Percentiles rank a stretch among this genome's conserved stretches.
phyloP scores from a whole-genome alignment of 345 rosid genomes.

The Populus euphratica region DNA sequence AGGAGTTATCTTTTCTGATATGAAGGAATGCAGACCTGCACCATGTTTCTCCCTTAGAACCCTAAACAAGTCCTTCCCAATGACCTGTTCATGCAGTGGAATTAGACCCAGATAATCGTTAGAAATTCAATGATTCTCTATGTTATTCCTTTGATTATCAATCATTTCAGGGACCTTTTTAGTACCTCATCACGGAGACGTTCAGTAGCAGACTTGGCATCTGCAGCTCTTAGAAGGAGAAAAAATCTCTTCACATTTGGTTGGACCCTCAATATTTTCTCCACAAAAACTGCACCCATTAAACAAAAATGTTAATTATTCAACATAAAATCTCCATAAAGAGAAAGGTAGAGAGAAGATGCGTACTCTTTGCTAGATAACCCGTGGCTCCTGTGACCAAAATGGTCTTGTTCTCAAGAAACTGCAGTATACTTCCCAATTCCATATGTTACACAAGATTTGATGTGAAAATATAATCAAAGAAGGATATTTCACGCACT shows the following conservation, averaged over 20 bases:
- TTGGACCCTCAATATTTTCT: constrained; percentile 22
- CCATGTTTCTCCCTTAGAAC: constrained; percentile 16
- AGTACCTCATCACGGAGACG: constrained; percentile 19
- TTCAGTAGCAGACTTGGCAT: constrained; percentile 11
- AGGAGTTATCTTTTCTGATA: constrained; percentile 15
- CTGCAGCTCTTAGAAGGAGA: constrained; percentile 25
- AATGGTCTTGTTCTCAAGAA: constrained; percentile 35
- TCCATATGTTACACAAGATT: constrained; percentile 14
- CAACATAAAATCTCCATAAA: not conserved
- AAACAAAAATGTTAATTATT: not conserved
- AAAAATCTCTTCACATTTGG: constrained; percentile 24
- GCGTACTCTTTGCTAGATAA: constrained; percentile 40
- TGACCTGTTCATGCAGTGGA: constrained; percentile 8
- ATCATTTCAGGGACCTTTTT: not conserved
- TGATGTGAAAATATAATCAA: not conserved
- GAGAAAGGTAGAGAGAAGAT: not conserved
- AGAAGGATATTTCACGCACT: not conserved
- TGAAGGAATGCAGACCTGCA: not conserved
- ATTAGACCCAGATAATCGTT: not conserved
- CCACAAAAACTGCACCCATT: constrained; percentile 17
- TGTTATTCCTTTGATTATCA: not conserved
- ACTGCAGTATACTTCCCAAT: constrained; percentile 23
- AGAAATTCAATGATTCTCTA: not conserved
- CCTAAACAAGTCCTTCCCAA: constrained; percentile 23
- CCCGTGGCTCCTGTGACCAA: constrained; percentile 48